Evolutionary conservation across 495 filamentous ascomycete species (phyloP).

Genomic region (Cercophora scortea): DNA sequence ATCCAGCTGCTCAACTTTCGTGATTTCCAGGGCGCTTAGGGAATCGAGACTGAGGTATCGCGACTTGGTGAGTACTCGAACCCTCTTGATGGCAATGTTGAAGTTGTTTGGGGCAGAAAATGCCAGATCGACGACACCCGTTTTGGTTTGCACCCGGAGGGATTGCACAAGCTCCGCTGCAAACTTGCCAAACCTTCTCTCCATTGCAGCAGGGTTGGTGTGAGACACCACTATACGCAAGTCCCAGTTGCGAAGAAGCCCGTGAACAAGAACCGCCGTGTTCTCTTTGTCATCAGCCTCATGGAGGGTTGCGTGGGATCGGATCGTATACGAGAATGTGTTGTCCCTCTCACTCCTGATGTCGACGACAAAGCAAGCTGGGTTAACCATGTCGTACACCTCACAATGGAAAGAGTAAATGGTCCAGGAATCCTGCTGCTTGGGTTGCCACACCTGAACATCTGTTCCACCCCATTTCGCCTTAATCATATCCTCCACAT

Average conservation of each 20-base stretch:
- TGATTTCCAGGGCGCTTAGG: slow-evolving; percentile 28
- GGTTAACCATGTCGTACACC: slow-evolving; percentile 7
- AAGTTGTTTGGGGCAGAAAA: slow-evolving; percentile 10
- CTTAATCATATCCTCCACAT: slow-evolving; percentile 28
- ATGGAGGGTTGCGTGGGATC: not conserved
- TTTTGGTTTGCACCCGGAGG: slow-evolving; percentile 25
- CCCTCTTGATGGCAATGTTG: slow-evolving; percentile 13
- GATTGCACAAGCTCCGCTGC: slow-evolving; percentile 21
- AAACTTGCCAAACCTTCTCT: slow-evolving; percentile 19
- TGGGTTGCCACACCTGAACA: slow-evolving; percentile 16
- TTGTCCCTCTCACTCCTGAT: slow-evolving; percentile 19
- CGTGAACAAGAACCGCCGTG: slow-evolving; percentile 29
- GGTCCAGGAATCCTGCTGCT: slow-evolving; percentile 14
- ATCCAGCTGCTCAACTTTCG: slow-evolving; percentile 31
- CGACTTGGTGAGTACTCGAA: slow-evolving; percentile 26
- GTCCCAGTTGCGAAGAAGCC: slow-evolving; percentile 35
- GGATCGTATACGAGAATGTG: slow-evolving; percentile 17
- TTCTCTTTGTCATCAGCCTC: not conserved
- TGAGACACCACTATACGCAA: slow-evolving; percentile 23
- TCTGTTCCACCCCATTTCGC: slow-evolving; percentile 7
- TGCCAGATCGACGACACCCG: slow-evolving; percentile 12
- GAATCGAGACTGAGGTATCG: slow-evolving; percentile 8
- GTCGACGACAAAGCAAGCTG: slow-evolving; percentile 33
- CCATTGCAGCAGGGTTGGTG: slow-evolving; percentile 10
- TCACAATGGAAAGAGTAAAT: slow-evolving; percentile 46